These are phyloP conservation scores for Odontarrhena argentea DNA, from an alignment of 345 rosid genomes.

Conservation along the genomic window DNA sequence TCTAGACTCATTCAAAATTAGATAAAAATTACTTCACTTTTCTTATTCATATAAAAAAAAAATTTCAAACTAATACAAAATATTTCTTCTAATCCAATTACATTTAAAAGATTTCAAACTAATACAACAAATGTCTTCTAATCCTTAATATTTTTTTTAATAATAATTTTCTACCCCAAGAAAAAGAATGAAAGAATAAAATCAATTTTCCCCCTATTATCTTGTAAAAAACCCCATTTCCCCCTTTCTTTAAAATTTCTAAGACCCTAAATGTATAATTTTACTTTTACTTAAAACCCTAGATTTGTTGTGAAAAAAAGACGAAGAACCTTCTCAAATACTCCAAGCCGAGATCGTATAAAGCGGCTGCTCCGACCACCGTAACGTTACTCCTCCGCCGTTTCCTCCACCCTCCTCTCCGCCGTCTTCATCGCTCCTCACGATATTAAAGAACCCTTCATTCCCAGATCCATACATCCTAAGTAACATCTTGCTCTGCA, in stretches of 20 bases:
- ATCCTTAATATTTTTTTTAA: neutral
- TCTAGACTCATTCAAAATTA: neutral
- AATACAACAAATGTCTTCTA: neutral
- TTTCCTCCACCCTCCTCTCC: constrained; percentile 12
- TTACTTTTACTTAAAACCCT: constrained; percentile 21
- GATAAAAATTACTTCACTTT: constrained; percentile 20
- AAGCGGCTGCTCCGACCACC: constrained; percentile 84
- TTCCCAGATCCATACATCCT: constrained; percentile 60
- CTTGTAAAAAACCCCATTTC: neutral
- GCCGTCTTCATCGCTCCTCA: constrained; percentile 47
- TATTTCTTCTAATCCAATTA: constrained; percentile 6
- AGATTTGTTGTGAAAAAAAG: constrained; percentile 58
- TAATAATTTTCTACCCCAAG: neutral
- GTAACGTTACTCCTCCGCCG: constrained; percentile 57
- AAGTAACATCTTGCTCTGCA: constrained; percentile 85
- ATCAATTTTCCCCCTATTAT: constrained; percentile 7
- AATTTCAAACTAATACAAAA: constrained; percentile 19
- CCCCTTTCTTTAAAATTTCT: neutral
- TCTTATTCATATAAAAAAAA: neutral
- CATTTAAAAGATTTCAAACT: neutral
- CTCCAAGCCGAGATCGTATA: constrained; percentile 88
- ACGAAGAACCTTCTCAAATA: constrained; percentile 68
- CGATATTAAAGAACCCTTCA: constrained; percentile 49
- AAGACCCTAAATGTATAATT: constrained; percentile 27
- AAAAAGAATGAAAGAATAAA: constrained; percentile 42